These are phyloP conservation scores for Avena atlantica DNA, from an alignment of 176 grass and related monocot genomes.

Conservation along the genomic window DNA sequence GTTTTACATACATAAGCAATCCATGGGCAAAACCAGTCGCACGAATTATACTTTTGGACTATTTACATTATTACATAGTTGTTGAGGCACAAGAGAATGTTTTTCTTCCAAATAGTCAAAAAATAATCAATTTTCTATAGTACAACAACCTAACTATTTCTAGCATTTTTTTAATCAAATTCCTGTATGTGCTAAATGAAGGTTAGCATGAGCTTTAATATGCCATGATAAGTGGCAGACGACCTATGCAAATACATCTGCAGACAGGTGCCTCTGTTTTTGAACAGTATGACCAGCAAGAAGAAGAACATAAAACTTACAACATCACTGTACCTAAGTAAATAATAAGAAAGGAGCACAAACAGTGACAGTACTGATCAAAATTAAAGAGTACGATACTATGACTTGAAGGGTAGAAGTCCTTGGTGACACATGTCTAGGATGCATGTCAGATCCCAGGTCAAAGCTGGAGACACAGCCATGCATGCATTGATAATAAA, in stretches of 20 bases:
- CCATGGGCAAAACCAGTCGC: too few species aligned
- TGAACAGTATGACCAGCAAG: not conserved
- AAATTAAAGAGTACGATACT: not conserved
- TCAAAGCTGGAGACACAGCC: constrained; percentile 64
- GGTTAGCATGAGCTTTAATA: not conserved
- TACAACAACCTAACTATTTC: too few species aligned
- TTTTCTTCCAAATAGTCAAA: too few species aligned
- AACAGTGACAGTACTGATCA: not conserved
- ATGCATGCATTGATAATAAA: constrained; percentile 61
- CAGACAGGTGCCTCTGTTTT: not conserved
- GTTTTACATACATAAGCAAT: too few species aligned
- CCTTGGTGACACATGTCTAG: constrained; percentile 45
- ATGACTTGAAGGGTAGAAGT: not conserved
- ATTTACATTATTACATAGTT: too few species aligned
- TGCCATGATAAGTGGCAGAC: too few species aligned
- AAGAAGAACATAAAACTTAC: not conserved
- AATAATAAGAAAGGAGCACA: not conserved
- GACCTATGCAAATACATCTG: too few species aligned
- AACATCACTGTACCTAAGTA: not conserved
- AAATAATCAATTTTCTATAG: too few species aligned
- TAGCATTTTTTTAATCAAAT: not conserved
- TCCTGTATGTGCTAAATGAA: not conserved
- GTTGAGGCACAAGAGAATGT: too few species aligned
- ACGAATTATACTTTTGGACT: too few species aligned
- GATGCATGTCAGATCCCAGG: constrained; percentile 47